Evolutionary conservation across 257 asterid genomes (phyloP).

Genomic region (Lithospermum erythrorhizon): DNA sequence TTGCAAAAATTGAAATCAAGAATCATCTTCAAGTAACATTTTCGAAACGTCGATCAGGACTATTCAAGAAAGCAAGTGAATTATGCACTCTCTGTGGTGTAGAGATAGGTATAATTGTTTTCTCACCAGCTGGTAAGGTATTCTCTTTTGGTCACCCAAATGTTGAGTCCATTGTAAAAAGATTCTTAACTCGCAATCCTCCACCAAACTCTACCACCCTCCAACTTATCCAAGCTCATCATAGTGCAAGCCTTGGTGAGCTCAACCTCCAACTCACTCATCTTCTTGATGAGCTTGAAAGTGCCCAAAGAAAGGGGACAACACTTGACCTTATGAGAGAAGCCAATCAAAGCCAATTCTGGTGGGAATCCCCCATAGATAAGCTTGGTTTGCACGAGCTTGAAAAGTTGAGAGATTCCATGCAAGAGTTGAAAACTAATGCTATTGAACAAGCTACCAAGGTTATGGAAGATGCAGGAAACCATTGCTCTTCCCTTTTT

Average conservation of each 20-base stretch:
- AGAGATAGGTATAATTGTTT: neutral
- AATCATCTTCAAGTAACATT: neutral
- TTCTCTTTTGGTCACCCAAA: slow-evolving; percentile 6
- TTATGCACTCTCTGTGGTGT: slow-evolving; percentile 6
- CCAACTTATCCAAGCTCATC: slow-evolving; percentile 3
- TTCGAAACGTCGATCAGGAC: slow-evolving; percentile 1
- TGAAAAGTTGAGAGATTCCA: slow-evolving; percentile 39
- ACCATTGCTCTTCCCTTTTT: slow-evolving; percentile 12
- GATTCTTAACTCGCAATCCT: neutral
- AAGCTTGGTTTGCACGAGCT: slow-evolving; percentile 41
- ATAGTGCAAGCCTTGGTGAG: slow-evolving; percentile 36
- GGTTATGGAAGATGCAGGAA: slow-evolving; percentile 16
- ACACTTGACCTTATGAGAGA: slow-evolving; percentile 37
- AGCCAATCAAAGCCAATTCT: slow-evolving; percentile 24
- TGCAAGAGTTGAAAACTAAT: slow-evolving; percentile 47
- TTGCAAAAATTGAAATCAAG: neutral
- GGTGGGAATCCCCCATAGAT: slow-evolving; percentile 60
- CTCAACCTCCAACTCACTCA: slow-evolving; percentile 52
- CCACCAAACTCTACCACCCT: neutral
- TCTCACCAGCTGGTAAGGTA: slow-evolving; percentile 2
- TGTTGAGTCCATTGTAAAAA: neutral
- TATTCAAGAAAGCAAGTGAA: slow-evolving; percentile 2
- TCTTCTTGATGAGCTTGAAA: slow-evolving; percentile 33
- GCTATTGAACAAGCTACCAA: slow-evolving; percentile 25
- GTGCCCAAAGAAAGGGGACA: slow-evolving; percentile 48